Evolutionary conservation across 2,329 filamentous ascomycete species (phyloP), one percentile per base, ranked within the genome.

Genomic region (Apiospora hydei): DNA sequence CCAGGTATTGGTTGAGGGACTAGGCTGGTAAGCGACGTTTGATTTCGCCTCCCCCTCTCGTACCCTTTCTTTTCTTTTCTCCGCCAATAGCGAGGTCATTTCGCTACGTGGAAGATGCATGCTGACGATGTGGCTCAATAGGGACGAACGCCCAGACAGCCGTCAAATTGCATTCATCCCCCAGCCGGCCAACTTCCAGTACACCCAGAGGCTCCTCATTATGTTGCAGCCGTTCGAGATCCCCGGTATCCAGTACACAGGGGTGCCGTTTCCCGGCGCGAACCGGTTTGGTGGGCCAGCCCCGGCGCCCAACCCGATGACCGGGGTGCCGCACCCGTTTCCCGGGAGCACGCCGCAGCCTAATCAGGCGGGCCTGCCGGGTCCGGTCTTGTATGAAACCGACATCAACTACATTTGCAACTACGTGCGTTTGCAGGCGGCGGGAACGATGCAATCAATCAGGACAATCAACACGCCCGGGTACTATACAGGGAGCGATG

Each of bases 231-330:
- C 16, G 7, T 38, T 61, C 26, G 53, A 61, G 30, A 26, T 38
- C 18, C 16, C 30, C 8, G 18, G 18, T 18, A 61, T 61, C 16
- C 16, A 61, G 8, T 1, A 11, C 16, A 34, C 18, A 18, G 53
- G 53, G 10, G 11, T 26, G n/a, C 10, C 24, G 3, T 53, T 53
- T 53, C 49, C 49, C n/a, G 49, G 49, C 11, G 49, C 49, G n/a
- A 14, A n/a, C 13, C 24, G 8, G n/a, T 1, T 10, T 3, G 11
- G 10, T 24, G n/a, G n/a, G n/a, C n/a, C n/a, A 4, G 4, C 1
- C 4, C 49, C 53, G 16, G 16, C 16, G 7, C 5, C 6, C 16
- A 61, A 38, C 21, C 53, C 53, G 18, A 61, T 61, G 53, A 10
- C 16, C 8, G 34, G 14, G 16, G 18, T 26, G 21, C 2, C 46